Conservation (phyloP, 1,284 basidiomycete species). For the Austropuccinia psidii region DNA sequence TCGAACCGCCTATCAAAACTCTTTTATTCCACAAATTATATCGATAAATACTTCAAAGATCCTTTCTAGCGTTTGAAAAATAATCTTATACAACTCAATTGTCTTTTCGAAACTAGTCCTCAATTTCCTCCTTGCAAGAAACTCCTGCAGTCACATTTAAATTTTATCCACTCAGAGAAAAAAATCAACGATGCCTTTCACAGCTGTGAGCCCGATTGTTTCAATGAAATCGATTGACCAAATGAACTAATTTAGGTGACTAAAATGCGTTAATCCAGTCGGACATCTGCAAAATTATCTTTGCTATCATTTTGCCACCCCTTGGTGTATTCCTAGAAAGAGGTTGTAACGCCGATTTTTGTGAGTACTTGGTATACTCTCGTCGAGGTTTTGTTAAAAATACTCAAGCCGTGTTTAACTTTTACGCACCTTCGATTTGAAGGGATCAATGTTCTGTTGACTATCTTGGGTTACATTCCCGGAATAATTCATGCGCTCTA, state of each 20-base stretch:
- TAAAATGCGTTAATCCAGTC: slow-evolving; percentile 1
- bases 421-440: not conserved
- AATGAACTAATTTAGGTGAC: not conserved
- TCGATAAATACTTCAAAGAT: too few relatives aligned
- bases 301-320: slow-evolving; percentile 67
- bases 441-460: slow-evolving; percentile 34
- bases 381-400: not conserved
- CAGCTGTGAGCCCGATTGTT: not conserved
- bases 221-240: not conserved
- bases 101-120: too few relatives aligned
- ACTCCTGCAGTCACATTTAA: too few relatives aligned
- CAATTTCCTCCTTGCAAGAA: too few relatives aligned
- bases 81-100: too few relatives aligned
- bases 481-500: slow-evolving; percentile 35
- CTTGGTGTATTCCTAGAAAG: slow-evolving; percentile 70
- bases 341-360: slow-evolving; percentile 62
- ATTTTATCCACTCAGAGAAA: too few relatives aligned
- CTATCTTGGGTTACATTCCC: slow-evolving; percentile 35
- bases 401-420: not conserved
- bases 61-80: too few relatives aligned
- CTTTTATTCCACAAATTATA: too few relatives aligned
- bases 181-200: slow-evolving; percentile 29
- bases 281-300: slow-evolving; percentile 28
- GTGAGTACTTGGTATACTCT: slow-evolving; percentile 44
- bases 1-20: too few relatives aligned